Evolutionary conservation across 2,329 filamentous ascomycete genomes (phyloP).

Genomic region (Sporothrix pallida): DNA sequence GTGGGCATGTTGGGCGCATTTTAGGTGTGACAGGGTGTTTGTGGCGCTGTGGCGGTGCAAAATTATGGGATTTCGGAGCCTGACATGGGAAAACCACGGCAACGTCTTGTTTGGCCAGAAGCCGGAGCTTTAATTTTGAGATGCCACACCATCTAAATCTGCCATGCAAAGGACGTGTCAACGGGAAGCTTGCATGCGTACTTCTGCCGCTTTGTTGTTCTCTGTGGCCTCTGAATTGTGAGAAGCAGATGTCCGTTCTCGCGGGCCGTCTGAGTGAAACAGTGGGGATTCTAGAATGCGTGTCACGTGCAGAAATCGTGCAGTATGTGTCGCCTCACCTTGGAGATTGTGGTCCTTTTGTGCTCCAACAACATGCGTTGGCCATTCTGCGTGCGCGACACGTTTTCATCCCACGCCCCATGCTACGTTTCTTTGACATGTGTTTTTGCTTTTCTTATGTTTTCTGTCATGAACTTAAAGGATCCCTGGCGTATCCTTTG

Average conservation of each 20-base stretch:
- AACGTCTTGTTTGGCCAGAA: slow-evolving; percentile 1
- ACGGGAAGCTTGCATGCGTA: not conserved
- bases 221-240: not conserved
- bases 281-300: not conserved
- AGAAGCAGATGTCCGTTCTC: not conserved
- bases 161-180: not conserved
- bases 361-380: not conserved
- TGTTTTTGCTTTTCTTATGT: not conserved
- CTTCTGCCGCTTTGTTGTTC: not conserved
- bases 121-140: not conserved
- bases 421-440: slow-evolving; percentile 1
- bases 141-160: not conserved
- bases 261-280: not conserved
- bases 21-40: not conserved
- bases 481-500: not conserved
- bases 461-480: not conserved
- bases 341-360: too few relatives aligned
- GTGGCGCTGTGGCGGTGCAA: slow-evolving; percentile 29
- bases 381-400: slow-evolving; percentile 11
- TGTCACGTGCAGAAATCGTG: slow-evolving; percentile 14
- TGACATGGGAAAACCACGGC: slow-evolving; percentile 5
- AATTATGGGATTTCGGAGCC: slow-evolving; percentile 3
- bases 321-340: not conserved
- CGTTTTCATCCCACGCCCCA: slow-evolving; percentile 12
- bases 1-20: not conserved